Evolutionary conservation across 768 basidiomycete species (phyloP), one percentile per base, ranked within the genome.

Genomic region (Mycena crocata): DNA sequence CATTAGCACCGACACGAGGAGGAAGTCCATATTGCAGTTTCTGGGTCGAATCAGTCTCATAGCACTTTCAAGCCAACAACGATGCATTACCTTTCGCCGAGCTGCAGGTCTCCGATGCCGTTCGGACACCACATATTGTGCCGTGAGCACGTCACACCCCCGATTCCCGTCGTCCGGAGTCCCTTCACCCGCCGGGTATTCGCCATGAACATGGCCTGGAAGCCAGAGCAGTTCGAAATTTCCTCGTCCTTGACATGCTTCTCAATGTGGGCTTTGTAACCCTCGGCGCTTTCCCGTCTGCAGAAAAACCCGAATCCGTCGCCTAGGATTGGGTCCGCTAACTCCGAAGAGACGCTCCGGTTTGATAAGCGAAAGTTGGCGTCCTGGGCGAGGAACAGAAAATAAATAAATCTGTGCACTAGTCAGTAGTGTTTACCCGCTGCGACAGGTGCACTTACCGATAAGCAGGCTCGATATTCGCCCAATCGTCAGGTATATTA

Each of bases 71-170:
- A n/a, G n/a, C n/a, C n/a, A n/a, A n/a, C n/a, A n/a, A n/a, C n/a
- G n/a, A n/a, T n/a, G n/a, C n/a, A n/a, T n/a, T 39, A 61, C 59
- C 60, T 34, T 17, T 74, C 66, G 1, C 73, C 71, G 21, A 71
- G 69, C 59, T 72, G 72, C 0, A 74, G 42, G 24, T 75, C 67
- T 1, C 52, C 73, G 0, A 75, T 42, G 0, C 61, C 67, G 17
- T 63, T 35, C 1, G 45, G 58, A 1, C 60, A 30, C 42, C 69
- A 70, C 56, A 73, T 21, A 31, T 55, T 17, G 70, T 56, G n/a
- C 28, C 68, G 3, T 46, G 62, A 0, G 48, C 57, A 26, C 1
- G 60, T 50, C 4, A 54, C 55, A 3, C 45, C 45, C 0, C 44
- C 67, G 7, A 59, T 57, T 2, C 67, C 70, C 0, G 46, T 71